Percentiles rank a stretch among this genome's conserved stretches.
Evolutionary conservation across 768 basidiomycete genomes (phyloP).

Genomic region (Agrocybe praecox): DNA sequence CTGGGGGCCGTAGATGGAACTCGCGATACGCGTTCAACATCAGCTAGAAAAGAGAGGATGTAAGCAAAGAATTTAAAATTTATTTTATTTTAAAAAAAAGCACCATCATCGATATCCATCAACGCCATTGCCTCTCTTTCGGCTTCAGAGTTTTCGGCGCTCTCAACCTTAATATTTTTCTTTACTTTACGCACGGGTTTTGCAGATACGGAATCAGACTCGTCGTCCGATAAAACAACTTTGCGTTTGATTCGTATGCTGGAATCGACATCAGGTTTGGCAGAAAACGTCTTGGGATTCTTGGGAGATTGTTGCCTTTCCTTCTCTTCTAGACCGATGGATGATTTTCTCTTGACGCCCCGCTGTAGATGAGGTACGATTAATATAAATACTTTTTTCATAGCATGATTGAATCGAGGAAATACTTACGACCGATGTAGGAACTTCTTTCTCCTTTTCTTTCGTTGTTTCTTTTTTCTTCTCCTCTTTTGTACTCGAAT

Average conservation of each 20-base stretch:
- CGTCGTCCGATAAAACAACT: constrained; percentile 64
- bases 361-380: constrained; percentile 24
- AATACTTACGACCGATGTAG: constrained; percentile 14
- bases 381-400: not conserved
- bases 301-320: constrained; percentile 14
- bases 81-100: not conserved
- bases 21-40: constrained; percentile 19
- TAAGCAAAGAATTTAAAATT: not conserved
- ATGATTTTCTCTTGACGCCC: constrained; percentile 48
- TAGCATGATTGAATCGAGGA: not conserved
- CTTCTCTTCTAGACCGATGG: constrained; percentile 25
- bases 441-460: not conserved
- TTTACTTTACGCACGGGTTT: constrained; percentile 36
- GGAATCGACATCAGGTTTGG: constrained; percentile 12
- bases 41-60: constrained; percentile 7
- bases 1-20: constrained; percentile 18
- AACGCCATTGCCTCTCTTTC: constrained; percentile 43
- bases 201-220: constrained; percentile 38
- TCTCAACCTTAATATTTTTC: constrained; percentile 26
- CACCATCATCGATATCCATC: constrained; percentile 24
- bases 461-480: not conserved
- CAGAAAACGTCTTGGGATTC: constrained; percentile 10
- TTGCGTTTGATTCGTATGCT: constrained; percentile 45
- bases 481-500: constrained; percentile 1
- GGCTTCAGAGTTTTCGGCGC: constrained; percentile 36